These are phyloP conservation scores for Trichoderma virens DNA, from an alignment of 495 filamentous ascomycete genomes.

Conservation along the genomic window DNA sequence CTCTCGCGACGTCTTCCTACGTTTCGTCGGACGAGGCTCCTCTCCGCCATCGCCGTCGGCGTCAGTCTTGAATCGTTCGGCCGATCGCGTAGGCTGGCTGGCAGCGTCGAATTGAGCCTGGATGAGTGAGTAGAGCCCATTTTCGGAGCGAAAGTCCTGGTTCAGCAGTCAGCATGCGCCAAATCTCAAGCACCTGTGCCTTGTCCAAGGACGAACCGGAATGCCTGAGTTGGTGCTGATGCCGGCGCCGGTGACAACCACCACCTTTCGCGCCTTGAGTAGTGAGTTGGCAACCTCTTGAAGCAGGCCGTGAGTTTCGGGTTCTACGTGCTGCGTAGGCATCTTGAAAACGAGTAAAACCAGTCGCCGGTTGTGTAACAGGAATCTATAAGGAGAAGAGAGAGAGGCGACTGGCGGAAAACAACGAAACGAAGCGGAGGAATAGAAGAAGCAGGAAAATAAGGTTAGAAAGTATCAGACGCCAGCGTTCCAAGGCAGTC, in stretches of 20 bases:
- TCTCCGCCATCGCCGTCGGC: slow-evolving; percentile 15
- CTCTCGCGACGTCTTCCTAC: not conserved
- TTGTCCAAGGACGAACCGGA: slow-evolving; percentile 41
- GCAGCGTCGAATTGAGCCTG: slow-evolving; percentile 53
- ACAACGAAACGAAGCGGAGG: not conserved
- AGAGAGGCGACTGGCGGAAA: not conserved
- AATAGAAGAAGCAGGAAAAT: not conserved
- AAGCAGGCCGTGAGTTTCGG: slow-evolving; percentile 41
- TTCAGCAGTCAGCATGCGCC: slow-evolving; percentile 3
- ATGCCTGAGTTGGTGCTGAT: slow-evolving; percentile 70
- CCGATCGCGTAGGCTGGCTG: slow-evolving; percentile 8
- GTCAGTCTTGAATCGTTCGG: slow-evolving; percentile 12
- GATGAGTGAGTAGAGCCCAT: slow-evolving; percentile 62
- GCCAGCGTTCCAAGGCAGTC: not conserved
- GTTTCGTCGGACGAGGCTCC: slow-evolving; percentile 4
- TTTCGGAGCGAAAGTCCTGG: slow-evolving; percentile 63
- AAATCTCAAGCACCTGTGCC: not conserved
- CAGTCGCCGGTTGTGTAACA: not conserved
- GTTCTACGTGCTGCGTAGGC: slow-evolving; percentile 47
- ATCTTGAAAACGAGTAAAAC: slow-evolving; percentile 25
- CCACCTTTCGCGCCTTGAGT: slow-evolving; percentile 52
- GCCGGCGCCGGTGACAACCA: slow-evolving; percentile 63
- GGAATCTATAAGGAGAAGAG: not conserved
- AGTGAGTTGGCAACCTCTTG: slow-evolving; percentile 55
- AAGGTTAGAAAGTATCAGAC: not conserved